Conservation (phyloP, 108 stramenopile genomes). For the Fragilariopsis cylindrus region DNA sequence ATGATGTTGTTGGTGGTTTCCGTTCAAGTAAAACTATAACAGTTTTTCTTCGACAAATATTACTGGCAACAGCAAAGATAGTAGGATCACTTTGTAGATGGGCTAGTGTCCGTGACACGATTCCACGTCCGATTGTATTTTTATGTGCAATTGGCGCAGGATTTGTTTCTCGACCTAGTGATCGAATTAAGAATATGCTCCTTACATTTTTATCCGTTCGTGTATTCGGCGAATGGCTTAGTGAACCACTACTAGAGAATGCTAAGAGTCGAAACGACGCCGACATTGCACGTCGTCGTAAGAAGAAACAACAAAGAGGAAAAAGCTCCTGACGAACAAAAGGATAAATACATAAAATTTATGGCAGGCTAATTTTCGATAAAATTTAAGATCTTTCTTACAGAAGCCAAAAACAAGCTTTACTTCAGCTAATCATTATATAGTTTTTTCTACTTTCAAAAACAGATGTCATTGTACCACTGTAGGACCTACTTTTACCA, state of each 20-base stretch:
- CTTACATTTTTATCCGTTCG: constrained; percentile 59
- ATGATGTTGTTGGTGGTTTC: constrained; percentile 6
- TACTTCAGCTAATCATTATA: too few relatives aligned
- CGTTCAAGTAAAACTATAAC: constrained; percentile 8
- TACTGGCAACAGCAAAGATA: constrained; percentile 4
- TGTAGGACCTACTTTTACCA: too few relatives aligned
- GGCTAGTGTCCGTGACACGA: constrained; percentile 65
- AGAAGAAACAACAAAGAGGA: too few relatives aligned
- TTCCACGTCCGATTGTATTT: constrained; percentile 74
- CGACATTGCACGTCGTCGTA: too few relatives aligned
- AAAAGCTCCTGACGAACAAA: too few relatives aligned
- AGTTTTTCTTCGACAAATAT: neutral
- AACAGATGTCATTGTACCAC: too few relatives aligned
- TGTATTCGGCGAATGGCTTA: constrained; percentile 61
- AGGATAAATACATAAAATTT: too few relatives aligned
- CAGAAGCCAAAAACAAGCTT: too few relatives aligned
- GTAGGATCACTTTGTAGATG: constrained; percentile 49
- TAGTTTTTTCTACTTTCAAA: too few relatives aligned
- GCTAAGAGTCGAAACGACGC: too few relatives aligned
- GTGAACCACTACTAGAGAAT: neutral
- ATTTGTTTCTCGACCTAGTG: constrained; percentile 43
- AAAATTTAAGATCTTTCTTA: too few relatives aligned
- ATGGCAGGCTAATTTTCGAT: too few relatives aligned
- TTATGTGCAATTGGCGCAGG: constrained; percentile 38
- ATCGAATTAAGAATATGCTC: constrained; percentile 37